Evolutionary conservation across 768 basidiomycete genomes (phyloP).

Genomic region (Cyclocybe cylindracea): DNA sequence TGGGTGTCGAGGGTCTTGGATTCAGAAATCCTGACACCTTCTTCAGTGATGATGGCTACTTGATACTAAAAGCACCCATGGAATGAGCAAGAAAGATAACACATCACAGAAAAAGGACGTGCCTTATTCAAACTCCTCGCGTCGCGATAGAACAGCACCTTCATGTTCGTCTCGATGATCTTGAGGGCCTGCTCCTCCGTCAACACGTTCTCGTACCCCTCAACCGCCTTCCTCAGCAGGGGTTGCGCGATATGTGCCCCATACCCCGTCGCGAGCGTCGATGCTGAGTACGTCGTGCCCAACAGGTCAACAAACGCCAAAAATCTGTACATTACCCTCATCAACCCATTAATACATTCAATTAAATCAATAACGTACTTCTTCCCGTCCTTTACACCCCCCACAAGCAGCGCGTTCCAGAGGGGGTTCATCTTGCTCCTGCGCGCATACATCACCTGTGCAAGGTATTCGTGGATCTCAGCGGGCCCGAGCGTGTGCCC

Average conservation of each 20-base stretch:
- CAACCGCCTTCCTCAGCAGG: conserved; percentile 86
- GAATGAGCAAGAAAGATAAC: not conserved
- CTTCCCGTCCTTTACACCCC: conserved; percentile 85
- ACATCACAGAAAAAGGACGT: conserved; percentile 14
- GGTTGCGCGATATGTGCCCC: conserved; percentile 94
- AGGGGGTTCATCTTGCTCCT: conserved; percentile 89
- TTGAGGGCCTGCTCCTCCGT: conserved; percentile 77
- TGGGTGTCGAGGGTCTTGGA: conserved; percentile 72
- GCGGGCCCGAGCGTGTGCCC: conserved; percentile 81
- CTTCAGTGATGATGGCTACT: conserved; percentile 84
- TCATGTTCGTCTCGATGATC: conserved; percentile 85
- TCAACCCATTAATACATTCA: not conserved
- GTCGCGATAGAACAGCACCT: conserved; percentile 94
- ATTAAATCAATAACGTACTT: conserved; percentile 46
- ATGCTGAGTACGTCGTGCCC: conserved; percentile 94
- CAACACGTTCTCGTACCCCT: conserved; percentile 72
- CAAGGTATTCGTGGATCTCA: conserved; percentile 91
- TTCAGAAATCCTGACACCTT: conserved; percentile 80
- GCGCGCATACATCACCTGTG: conserved; percentile 87
- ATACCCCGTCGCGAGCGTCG: conserved; percentile 94
- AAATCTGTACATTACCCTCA: conserved; percentile 58
- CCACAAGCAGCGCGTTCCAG: conserved; percentile 94
- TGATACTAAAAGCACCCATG: conserved; percentile 67
- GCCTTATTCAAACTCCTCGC: conserved; percentile 96
- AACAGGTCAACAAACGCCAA: conserved; percentile 92